These are phyloP conservation scores for Grigorovia humatica DNA, from an alignment of 805 yeast species.

Conservation along the genomic window DNA sequence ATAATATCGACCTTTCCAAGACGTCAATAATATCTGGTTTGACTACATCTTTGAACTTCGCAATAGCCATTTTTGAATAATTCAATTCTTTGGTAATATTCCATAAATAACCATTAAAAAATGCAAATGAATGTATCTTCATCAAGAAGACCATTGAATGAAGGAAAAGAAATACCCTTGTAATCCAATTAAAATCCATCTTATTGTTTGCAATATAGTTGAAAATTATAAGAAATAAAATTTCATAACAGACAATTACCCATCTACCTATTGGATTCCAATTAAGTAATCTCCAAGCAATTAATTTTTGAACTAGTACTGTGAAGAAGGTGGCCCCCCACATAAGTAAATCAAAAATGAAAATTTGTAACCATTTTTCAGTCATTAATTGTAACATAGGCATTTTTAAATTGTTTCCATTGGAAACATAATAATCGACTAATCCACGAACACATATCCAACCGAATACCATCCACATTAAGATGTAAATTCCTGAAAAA, in stretches of 20 bases:
- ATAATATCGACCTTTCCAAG: slow-evolving; percentile 43
- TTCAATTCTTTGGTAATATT: slow-evolving; percentile 43
- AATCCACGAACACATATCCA: slow-evolving; percentile 44
- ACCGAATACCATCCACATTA: slow-evolving; percentile 64
- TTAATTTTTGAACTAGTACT: slow-evolving; percentile 45
- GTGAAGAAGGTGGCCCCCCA: slow-evolving; percentile 57
- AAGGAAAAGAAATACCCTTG: slow-evolving; percentile 69
- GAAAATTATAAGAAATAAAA: slow-evolving; percentile 42
- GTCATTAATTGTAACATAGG: slow-evolving; percentile 49
- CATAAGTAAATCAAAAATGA: slow-evolving; percentile 61
- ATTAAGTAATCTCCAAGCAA: slow-evolving; percentile 34
- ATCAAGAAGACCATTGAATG: slow-evolving; percentile 81
- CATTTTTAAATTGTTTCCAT: slow-evolving; percentile 34
- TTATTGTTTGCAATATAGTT: slow-evolving; percentile 38
- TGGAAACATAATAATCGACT: slow-evolving; percentile 39
- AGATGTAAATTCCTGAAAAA: slow-evolving; percentile 73
- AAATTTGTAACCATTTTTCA: slow-evolving; percentile 54
- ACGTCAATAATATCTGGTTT: slow-evolving; percentile 22
- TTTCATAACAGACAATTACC: slow-evolving; percentile 48
- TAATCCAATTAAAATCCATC: slow-evolving; percentile 74
- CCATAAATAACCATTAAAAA: slow-evolving; percentile 88
- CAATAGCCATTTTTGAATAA: slow-evolving; percentile 37
- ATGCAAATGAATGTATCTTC: slow-evolving; percentile 93
- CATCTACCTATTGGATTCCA: slow-evolving; percentile 64
- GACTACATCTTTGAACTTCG: slow-evolving; percentile 28